Evolutionary conservation across 345 rosid species (phyloP), one percentile per base, ranked within the genome.

Genomic region (Gossypium turneri): DNA sequence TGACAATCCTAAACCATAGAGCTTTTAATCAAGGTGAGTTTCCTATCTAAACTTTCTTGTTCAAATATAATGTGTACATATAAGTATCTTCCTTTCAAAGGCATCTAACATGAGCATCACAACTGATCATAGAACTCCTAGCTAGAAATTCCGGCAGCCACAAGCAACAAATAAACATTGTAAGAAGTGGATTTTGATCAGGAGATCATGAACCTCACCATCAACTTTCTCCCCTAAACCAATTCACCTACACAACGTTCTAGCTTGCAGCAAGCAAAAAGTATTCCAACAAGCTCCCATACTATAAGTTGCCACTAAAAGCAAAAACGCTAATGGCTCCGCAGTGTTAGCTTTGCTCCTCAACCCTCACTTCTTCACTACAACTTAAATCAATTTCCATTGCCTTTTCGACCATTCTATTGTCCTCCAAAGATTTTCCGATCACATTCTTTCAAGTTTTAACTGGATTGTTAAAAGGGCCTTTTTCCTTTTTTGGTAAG

Each of bases 271-370:
- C 75, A 44, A 52, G 59, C 34, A 82, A 58, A 44, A 86, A 77
- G 73, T 77, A 85, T 53, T 78, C 84, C 22, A 82, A 5, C 82
- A 50, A 94, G 84, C 81, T 87, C 88, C 15, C 77, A 94, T 77
- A 24, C 83, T 78, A 55, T 79, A 92, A 1, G 90, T 86, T 15
- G 79, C 92, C 66, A 89, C 75, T 73, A 92, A 82, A 79, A 82
- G 78, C 81, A 92, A 79, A 73, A 90, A 85, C 45, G 87, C 80
- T 69, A 89, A 75, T 17, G 83, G 70, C 79, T 80, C 86, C 15
- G 76, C 50, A 11, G 85, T 71, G 24, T 77, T 77, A 25, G 81
- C 77, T 66, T 77, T 85, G 43, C 60, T 67, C 41, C 41, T 34
- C 41, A 34, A 34, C 88, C 60, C 79, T 88, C 59, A 76, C 85